Percentiles rank a stretch among this genome's conserved stretches.
These are phyloP conservation scores for Xanthoconium separans DNA, from an alignment of 1,284 basidiomycete genomes.

Conservation along the genomic window DNA sequence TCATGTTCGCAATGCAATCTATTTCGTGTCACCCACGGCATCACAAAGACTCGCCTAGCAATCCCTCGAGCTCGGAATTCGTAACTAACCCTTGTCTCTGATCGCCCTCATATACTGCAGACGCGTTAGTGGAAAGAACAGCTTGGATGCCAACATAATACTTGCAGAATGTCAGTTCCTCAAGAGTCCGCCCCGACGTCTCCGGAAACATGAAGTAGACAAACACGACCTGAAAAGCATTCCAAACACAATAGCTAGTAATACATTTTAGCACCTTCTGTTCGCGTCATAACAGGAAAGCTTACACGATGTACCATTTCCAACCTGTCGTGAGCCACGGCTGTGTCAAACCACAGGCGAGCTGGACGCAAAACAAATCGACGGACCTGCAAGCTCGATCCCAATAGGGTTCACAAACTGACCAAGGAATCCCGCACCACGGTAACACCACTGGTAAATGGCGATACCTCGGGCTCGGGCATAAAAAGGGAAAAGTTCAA, in stretches of 20 bases:
- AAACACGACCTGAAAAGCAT: slow-evolving; percentile 46
- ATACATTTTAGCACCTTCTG: neutral
- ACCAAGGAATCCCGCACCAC: slow-evolving; percentile 11
- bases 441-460: slow-evolving; percentile 14
- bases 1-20: too few species aligned
- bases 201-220: slow-evolving; percentile 56
- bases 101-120: neutral
- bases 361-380: neutral
- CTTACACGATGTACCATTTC: slow-evolving; percentile 24
- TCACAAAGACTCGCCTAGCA: neutral
- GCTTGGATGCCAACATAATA: slow-evolving; percentile 8
- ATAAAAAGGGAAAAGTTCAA: slow-evolving; percentile 24
- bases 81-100: neutral
- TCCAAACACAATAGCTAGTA: slow-evolving; percentile 44
- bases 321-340: slow-evolving; percentile 12
- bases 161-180: slow-evolving; percentile 61
- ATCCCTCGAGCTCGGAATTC: neutral
- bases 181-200: slow-evolving; percentile 51
- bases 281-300: neutral
- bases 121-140: neutral
- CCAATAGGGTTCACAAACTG: slow-evolving; percentile 21
- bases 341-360: neutral
- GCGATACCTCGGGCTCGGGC: slow-evolving; percentile 18
- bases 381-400: slow-evolving; percentile 12
- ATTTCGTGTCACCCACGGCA: too few species aligned